phyloP scores from a whole-genome alignment of 441 rosid species.

The Erysimum cheiri region DNA sequence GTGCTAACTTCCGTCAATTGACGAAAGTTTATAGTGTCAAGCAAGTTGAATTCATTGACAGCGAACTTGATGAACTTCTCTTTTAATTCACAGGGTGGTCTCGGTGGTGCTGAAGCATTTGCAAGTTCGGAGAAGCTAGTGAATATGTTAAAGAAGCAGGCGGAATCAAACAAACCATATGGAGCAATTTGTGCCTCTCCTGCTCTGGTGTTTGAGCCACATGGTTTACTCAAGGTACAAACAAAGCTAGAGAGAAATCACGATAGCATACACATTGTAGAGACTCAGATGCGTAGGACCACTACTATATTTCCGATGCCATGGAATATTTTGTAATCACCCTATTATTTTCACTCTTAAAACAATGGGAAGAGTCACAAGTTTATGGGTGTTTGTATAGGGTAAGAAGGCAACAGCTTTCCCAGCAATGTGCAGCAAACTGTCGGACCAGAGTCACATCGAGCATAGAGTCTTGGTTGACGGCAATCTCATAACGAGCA shows the following conservation, averaged over 20 bases:
- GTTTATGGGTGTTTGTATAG: constrained; percentile 42
- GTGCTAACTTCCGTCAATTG: constrained; percentile 37
- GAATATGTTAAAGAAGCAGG: constrained; percentile 74
- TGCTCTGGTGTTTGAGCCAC: constrained; percentile 84
- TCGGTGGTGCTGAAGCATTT: constrained; percentile 96
- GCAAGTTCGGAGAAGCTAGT: constrained; percentile 79
- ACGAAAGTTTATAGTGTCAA: constrained; percentile 1
- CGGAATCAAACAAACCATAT: constrained; percentile 80
- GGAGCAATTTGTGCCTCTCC: constrained; percentile 97
- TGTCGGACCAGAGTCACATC: constrained; percentile 70
- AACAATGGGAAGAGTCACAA: background rate
- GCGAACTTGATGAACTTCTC: constrained; percentile 3
- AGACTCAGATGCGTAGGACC: constrained; percentile 11
- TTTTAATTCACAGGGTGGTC: constrained; percentile 67
- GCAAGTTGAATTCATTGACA: constrained; percentile 13
- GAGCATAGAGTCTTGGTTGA: constrained; percentile 86
- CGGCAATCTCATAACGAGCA: constrained; percentile 90
- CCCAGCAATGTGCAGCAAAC: constrained; percentile 83
- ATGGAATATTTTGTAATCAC: background rate
- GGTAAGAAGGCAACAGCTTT: constrained; percentile 93
- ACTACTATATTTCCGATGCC: background rate
- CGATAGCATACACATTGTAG: background rate
- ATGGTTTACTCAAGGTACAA: constrained; percentile 87
- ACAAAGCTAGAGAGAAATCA: background rate
- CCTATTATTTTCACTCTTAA: background rate